Evolutionary conservation across 2,329 filamentous ascomycete genomes (phyloP).

Genomic region (Colletotrichum gloeosporioides): DNA sequence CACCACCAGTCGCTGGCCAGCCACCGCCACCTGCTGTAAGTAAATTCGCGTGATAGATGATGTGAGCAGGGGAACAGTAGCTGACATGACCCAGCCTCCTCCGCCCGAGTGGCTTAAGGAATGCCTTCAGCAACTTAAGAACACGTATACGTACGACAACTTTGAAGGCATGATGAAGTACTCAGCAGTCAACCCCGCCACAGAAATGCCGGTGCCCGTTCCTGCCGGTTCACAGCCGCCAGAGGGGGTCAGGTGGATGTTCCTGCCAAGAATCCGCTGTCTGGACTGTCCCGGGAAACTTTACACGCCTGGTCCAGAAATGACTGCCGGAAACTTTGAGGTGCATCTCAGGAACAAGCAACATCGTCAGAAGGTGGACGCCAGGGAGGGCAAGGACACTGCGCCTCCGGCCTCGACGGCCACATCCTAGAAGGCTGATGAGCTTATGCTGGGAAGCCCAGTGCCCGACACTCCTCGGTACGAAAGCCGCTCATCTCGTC

Average conservation of each 20-base stretch:
- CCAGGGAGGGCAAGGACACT: conserved; percentile 32
- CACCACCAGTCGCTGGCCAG: conserved; percentile 63
- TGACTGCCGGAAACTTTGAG: conserved; percentile 89
- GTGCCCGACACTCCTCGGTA: not conserved
- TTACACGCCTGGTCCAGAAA: conserved; percentile 88
- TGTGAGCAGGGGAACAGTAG: not conserved
- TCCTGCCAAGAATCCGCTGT: conserved; percentile 88
- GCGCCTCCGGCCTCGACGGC: conserved; percentile 1
- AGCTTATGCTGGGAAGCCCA: not conserved
- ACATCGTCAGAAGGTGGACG: conserved; percentile 73
- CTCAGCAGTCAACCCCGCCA: conserved; percentile 76
- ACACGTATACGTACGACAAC: conserved; percentile 77
- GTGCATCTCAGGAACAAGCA: conserved; percentile 86
- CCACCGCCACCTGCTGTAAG: conserved; percentile 67
- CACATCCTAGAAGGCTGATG: not conserved
- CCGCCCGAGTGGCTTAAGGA: conserved; percentile 84
- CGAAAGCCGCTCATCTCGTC: not conserved
- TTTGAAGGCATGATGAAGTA: conserved; percentile 95
- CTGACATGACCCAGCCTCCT: conserved; percentile 64
- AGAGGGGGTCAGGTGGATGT: conserved; percentile 76
- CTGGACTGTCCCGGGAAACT: conserved; percentile 92
- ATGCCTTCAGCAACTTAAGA: conserved; percentile 74
- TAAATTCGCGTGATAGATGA: conserved; percentile 10
- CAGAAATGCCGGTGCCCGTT: conserved; percentile 66
- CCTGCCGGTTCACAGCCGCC: conserved; percentile 56